Conservation (phyloP, 768 basidiomycete genomes). For the Tricholoma bakamatsutake region DNA sequence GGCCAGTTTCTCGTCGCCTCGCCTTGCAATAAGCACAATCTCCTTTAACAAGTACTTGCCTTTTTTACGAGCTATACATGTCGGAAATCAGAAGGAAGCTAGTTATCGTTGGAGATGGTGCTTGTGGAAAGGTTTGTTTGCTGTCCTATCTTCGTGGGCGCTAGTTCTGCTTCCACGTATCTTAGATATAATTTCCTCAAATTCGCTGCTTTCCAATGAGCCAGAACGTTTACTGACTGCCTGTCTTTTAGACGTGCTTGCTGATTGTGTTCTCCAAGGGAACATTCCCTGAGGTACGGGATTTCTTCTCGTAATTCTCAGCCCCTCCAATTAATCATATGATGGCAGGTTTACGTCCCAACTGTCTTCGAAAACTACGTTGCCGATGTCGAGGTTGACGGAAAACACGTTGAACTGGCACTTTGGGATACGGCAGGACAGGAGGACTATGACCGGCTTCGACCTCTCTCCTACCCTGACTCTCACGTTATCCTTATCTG, state of each 20-base stretch:
- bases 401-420: constrained; percentile 96
- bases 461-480: constrained; percentile 97
- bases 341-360: constrained; percentile 87
- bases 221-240: not conserved
- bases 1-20: constrained; percentile 3
- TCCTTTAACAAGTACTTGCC: not conserved
- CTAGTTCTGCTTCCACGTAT: not conserved
- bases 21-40: not conserved
- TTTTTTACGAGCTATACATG: constrained; percentile 39
- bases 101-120: constrained; percentile 98
- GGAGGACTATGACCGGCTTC: constrained; percentile 98
- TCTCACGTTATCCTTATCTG: constrained; percentile 99
- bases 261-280: constrained; percentile 97
- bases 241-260: constrained; percentile 66
- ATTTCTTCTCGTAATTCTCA: constrained; percentile 1
- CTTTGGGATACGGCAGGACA: constrained; percentile 99
- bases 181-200: not conserved
- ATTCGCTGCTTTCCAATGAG: not conserved
- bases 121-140: constrained; percentile 78
- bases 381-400: constrained; percentile 97
- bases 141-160: not conserved
- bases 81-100: constrained; percentile 98
- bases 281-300: constrained; percentile 85
- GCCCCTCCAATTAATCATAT: not conserved
- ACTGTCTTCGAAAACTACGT: constrained; percentile 99